These are phyloP conservation scores for Mycosphaerella arachidis DNA, from an alignment of 2,329 filamentous ascomycete species.

Conservation along the genomic window DNA sequence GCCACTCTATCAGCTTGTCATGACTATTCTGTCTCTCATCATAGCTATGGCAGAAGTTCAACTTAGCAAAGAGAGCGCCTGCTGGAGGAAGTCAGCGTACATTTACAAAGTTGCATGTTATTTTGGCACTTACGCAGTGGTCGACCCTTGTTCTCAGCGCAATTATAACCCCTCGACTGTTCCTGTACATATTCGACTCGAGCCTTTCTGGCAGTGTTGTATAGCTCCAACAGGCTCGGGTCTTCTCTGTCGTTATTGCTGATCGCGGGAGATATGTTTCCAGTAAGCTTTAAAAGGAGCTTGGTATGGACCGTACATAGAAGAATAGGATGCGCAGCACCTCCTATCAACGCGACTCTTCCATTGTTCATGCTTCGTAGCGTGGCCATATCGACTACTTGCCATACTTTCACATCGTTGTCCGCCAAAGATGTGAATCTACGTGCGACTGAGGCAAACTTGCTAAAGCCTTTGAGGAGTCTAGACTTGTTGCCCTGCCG, in stretches of 20 bases:
- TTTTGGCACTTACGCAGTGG: not conserved
- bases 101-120: not conserved
- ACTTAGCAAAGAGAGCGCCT: not conserved
- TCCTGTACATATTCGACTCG: constrained; percentile 2
- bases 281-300: too few species aligned
- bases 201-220: constrained; percentile 38
- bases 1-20: constrained; percentile 2
- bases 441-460: constrained; percentile 34
- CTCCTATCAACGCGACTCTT: constrained; percentile 47
- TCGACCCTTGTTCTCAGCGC: constrained; percentile 6
- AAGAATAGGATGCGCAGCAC: constrained; percentile 65
- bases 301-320: constrained; percentile 26
- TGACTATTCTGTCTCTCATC: constrained; percentile 8
- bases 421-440: constrained; percentile 37
- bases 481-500: constrained; percentile 34
- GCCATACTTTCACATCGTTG: constrained; percentile 53
- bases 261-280: too few species aligned
- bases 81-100: not conserved
- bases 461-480: constrained; percentile 38
- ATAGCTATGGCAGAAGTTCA: constrained; percentile 4
- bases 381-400: constrained; percentile 58
- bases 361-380: constrained; percentile 35
- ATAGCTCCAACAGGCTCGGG: constrained; percentile 51
- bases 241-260: not conserved
- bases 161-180: constrained; percentile 2